Conservation (phyloP, 768 basidiomycete genomes). For the Xerocomellus intermedius region DNA sequence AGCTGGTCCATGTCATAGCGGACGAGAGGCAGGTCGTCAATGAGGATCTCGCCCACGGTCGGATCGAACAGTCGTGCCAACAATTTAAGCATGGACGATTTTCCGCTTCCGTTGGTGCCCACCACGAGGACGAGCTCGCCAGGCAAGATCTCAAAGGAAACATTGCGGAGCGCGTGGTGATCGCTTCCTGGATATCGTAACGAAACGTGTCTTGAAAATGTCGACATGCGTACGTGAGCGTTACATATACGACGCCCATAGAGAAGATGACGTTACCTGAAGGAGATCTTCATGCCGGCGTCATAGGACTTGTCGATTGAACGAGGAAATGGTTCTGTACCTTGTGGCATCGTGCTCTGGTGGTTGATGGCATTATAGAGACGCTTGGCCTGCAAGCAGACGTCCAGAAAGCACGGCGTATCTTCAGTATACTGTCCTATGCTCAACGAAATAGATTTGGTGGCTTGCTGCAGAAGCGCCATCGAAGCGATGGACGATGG, state of each 20-base stretch:
- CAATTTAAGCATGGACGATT: constrained; percentile 43
- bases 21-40: constrained; percentile 42
- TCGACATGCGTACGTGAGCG: not conserved
- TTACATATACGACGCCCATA: not conserved
- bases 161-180: constrained; percentile 21
- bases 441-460: constrained; percentile 17
- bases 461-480: constrained; percentile 35
- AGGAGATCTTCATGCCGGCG: constrained; percentile 28
- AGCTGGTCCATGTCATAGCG: constrained; percentile 40
- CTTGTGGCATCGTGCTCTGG: constrained; percentile 16
- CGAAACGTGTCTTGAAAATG: constrained; percentile 15
- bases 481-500: constrained; percentile 33
- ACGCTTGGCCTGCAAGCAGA: constrained; percentile 17
- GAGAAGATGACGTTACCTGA: constrained; percentile 13
- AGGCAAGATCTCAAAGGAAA: constrained; percentile 29
- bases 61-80: constrained; percentile 50
- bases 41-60: constrained; percentile 40
- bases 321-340: constrained; percentile 22
- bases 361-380: constrained; percentile 24
- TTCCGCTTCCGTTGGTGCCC: constrained; percentile 30
- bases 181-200: constrained; percentile 23
- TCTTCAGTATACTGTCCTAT: constrained; percentile 8
- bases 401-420: constrained; percentile 6
- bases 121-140: constrained; percentile 34
- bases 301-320: not conserved